These are phyloP conservation scores for Fusarium tuaranense DNA, from an alignment of 2,329 filamentous ascomycete genomes.

Conservation along the genomic window DNA sequence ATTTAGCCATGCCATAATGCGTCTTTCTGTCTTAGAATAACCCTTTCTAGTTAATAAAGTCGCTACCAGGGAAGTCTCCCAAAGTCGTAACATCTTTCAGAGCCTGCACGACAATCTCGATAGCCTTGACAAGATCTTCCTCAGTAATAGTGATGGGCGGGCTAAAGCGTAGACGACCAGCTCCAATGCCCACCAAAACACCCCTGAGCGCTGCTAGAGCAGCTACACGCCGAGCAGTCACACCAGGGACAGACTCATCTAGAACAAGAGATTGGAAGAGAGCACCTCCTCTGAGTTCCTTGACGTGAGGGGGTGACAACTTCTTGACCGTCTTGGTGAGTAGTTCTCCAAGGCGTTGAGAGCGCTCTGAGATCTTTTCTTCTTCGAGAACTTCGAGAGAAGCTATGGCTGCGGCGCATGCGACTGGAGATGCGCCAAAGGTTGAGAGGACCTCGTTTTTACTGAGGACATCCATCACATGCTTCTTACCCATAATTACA, in stretches of 20 bases:
- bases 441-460: conserved; percentile 11
- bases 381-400: conserved; percentile 5
- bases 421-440: neutral
- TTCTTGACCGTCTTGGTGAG: conserved; percentile 2
- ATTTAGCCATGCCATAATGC: neutral
- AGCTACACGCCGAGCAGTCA: conserved; percentile 7
- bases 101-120: conserved; percentile 5
- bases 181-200: conserved; percentile 8
- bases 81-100: neutral
- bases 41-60: conserved; percentile 8
- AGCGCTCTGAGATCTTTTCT: conserved; percentile 2
- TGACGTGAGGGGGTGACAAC: conserved; percentile 2
- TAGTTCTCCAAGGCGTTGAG: conserved; percentile 11
- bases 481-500: conserved; percentile 9
- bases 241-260: conserved; percentile 3
- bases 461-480: conserved; percentile 1
- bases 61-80: conserved; percentile 4
- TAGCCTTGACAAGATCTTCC: conserved; percentile 10
- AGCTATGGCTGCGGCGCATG: conserved; percentile 11
- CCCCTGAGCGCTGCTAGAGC: conserved; percentile 2
- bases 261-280: conserved; percentile 24
- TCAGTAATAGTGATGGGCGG: conserved; percentile 26
- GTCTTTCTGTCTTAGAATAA: neutral
- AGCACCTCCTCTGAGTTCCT: conserved; percentile 4
- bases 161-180: conserved; percentile 15